Conservation (phyloP, 2,329 filamentous ascomycete genomes). For the Lasiodiplodia sp. region DNA sequence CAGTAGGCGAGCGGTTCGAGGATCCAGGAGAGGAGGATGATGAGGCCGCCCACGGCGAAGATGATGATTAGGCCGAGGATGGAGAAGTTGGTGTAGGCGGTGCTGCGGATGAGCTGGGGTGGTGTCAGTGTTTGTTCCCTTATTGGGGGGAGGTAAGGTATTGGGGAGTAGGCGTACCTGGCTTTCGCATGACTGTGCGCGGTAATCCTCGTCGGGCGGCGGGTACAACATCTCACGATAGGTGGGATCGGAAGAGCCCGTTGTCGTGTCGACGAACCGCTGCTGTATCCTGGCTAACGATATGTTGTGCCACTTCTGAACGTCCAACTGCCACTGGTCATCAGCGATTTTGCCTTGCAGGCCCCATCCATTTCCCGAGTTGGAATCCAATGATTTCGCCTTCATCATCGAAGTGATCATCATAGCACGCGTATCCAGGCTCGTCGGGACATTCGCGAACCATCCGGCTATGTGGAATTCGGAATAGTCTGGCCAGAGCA, state of each 20-base stretch:
- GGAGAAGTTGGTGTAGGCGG: slow-evolving; percentile 33
- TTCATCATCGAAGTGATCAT: not conserved
- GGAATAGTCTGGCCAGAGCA: not conserved
- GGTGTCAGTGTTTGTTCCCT: not conserved
- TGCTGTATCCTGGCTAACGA: slow-evolving; percentile 29
- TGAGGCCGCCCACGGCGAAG: slow-evolving; percentile 33
- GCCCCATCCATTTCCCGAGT: not conserved
- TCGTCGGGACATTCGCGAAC: too few relatives aligned
- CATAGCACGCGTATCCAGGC: too few relatives aligned
- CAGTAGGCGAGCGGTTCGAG: slow-evolving; percentile 14
- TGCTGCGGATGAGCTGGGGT: slow-evolving; percentile 32
- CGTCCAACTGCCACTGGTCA: slow-evolving; percentile 33
- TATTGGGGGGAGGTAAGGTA: too few relatives aligned
- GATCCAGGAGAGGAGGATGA: slow-evolving; percentile 33
- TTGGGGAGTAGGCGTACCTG: not conserved
- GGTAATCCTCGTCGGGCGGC: not conserved
- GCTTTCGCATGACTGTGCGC: not conserved
- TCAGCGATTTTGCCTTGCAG: slow-evolving; percentile 26
- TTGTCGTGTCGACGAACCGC: slow-evolving; percentile 14
- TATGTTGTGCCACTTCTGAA: slow-evolving; percentile 28
- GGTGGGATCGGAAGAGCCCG: not conserved
- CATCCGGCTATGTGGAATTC: not conserved
- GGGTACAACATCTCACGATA: not conserved
- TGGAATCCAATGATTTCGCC: not conserved
- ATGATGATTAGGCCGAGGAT: slow-evolving; percentile 37